Evolutionary conservation across 148 eudicot species (phyloP).

Genomic region (Talinum fruticosum): DNA sequence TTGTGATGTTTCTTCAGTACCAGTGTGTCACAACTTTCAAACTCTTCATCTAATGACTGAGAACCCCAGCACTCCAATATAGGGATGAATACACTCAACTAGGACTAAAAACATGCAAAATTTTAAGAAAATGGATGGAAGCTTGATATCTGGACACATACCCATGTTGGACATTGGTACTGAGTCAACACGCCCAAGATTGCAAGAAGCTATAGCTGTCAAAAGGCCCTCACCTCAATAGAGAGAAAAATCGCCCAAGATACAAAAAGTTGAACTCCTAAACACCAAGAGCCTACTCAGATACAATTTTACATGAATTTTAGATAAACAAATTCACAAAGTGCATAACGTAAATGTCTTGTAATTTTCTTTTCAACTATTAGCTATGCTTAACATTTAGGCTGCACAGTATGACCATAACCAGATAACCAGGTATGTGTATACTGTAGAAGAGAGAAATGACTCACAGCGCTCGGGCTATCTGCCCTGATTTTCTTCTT

Average conservation of each 20-base stretch:
- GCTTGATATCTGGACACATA: background rate
- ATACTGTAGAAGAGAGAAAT: background rate
- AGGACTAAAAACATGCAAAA: background rate
- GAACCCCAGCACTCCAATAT: background rate
- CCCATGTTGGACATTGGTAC: background rate
- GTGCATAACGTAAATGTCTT: background rate
- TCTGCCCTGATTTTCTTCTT: slow-evolving; percentile 10
- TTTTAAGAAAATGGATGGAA: background rate
- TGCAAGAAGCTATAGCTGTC: background rate
- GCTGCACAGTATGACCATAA: too few species aligned
- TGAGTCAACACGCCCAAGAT: background rate
- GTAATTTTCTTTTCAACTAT: background rate
- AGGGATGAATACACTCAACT: background rate
- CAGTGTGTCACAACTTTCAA: background rate
- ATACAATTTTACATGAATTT: background rate
- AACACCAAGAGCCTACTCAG: background rate
- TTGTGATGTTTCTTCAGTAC: too few species aligned
- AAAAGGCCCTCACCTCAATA: background rate
- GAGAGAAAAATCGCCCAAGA: background rate
- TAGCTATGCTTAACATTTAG: background rate
- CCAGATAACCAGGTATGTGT: background rate
- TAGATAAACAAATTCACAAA: too few species aligned
- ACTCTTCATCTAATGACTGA: background rate
- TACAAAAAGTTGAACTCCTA: background rate
- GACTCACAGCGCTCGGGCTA: slow-evolving; percentile 20